phyloP scores from a whole-genome alignment of 2,329 filamentous ascomycete genomes.

The Cercospora beticola region DNA sequence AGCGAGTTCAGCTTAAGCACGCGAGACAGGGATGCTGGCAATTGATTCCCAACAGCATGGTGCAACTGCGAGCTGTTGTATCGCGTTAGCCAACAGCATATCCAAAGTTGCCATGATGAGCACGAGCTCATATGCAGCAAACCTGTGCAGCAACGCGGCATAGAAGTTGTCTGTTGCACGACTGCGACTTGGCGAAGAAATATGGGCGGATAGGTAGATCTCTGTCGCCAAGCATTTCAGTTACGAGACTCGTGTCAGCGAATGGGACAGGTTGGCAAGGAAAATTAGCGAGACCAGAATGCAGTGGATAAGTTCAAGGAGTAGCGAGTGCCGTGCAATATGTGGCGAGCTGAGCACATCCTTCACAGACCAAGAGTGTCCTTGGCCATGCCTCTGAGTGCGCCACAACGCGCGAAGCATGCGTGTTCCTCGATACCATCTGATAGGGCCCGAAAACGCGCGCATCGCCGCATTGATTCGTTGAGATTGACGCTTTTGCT shows the following conservation, averaged over 20 bases:
- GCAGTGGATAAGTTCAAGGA: neutral
- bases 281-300: neutral
- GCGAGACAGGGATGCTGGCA: slow-evolving; percentile 2
- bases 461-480: neutral
- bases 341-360: neutral
- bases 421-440: neutral
- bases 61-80: neutral
- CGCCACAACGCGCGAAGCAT: neutral
- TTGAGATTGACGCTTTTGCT: neutral
- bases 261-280: neutral
- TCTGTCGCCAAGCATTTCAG: neutral
- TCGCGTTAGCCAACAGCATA: neutral
- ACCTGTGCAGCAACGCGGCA: neutral
- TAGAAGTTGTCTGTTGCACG: neutral
- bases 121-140: neutral
- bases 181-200: neutral
- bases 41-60: neutral
- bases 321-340: neutral
- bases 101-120: neutral
- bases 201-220: neutral
- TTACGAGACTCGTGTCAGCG: neutral
- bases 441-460: slow-evolving; percentile 3
- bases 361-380: neutral
- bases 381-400: neutral
- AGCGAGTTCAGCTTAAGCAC: slow-evolving; percentile 5